A percentile compares a stretch with the other conserved stretches of the same genome.
phyloP scores from a whole-genome alignment of 805 yeast species.

The Yamadazyma nakazawae region DNA sequence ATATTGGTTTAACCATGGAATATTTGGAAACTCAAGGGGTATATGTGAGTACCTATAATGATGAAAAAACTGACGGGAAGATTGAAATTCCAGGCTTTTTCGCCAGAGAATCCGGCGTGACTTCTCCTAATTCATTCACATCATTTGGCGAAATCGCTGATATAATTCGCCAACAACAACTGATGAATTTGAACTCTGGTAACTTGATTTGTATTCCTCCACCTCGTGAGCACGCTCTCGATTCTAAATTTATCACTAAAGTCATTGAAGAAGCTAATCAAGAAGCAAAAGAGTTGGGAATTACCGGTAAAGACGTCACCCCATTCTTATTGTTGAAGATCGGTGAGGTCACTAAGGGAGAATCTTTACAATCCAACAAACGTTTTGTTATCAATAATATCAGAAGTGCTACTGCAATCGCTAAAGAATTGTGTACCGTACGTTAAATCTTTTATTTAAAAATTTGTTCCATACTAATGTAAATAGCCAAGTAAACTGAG shows the following conservation, averaged over 20 bases:
- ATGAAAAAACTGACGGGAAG: slow-evolving; percentile 15
- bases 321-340: slow-evolving; percentile 71
- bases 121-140: slow-evolving; percentile 64
- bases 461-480: slow-evolving; percentile 1
- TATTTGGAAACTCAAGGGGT: slow-evolving; percentile 90
- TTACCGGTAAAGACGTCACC: slow-evolving; percentile 72
- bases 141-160: slow-evolving; percentile 58
- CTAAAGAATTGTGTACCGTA: slow-evolving; percentile 43
- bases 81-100: slow-evolving; percentile 75
- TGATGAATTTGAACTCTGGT: slow-evolving; percentile 60
- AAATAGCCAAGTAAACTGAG: neutral
- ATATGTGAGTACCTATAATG: slow-evolving; percentile 68
- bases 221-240: slow-evolving; percentile 59
- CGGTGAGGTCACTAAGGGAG: slow-evolving; percentile 66
- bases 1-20: slow-evolving; percentile 77
- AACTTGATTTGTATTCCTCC: slow-evolving; percentile 81
- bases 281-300: slow-evolving; percentile 50
- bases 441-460: neutral
- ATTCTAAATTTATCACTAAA: slow-evolving; percentile 46
- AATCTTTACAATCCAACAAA: slow-evolving; percentile 65
- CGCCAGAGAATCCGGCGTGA: slow-evolving; percentile 68
- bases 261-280: slow-evolving; percentile 57
- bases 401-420: slow-evolving; percentile 61
- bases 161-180: slow-evolving; percentile 45
- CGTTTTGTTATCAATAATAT: slow-evolving; percentile 80